Base-by-base conservation (phyloP, 805 yeast species). In the Myxozyma geophila region DNA sequence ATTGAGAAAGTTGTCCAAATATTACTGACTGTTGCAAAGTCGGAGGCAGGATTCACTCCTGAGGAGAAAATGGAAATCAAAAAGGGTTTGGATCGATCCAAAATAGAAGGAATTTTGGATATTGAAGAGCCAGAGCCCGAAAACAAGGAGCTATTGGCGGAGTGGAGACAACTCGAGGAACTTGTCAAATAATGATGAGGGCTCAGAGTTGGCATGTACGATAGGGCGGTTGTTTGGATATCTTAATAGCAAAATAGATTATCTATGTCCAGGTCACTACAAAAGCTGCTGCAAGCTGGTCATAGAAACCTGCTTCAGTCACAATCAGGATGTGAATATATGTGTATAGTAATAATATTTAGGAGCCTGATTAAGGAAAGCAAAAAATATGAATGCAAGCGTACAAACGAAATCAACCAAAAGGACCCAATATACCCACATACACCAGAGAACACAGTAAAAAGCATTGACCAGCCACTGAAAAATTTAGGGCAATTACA, bases 381-480 rank as follows among this genome's bases (percentile, higher is more conserved):
- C 54, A 51, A 37, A 41, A 36, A 41, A 23, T 53, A 53, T n/a
- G 46, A 53, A 53, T 53, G 57, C 57, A 40, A 53, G 57, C 57
- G 35, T 28, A 54, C 51, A 35, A 46, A 36, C 33, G n/a, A 68
- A 67, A 23, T 58, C 15, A 58, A 58, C 37, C 60, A 60, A 44
- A 69, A 71, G 54, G 41, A 60, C 62, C 65, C 59, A 67, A 73
- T 48, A 75, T 66, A 9, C 37, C 36, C 44, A n/a, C 7, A 12
- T 23, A 47, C 41, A 21, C 17, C 21, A 7, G 43, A 46, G 10
- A 10, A 15, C n/a, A 21, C 10, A 13, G 9, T n/a, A 15, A 53
- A 41, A 28, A 10, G 4, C 40, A 47, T 10, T 13, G 6, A 56
- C 9, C 39, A 48, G 19, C 23, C 6, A 12, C n/a, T 13, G 19